A percentile compares a stretch with the other conserved stretches of the same genome.
Conservation (phyloP, 2,329 filamentous ascomycete species). For the Penicillium sp. region DNA sequence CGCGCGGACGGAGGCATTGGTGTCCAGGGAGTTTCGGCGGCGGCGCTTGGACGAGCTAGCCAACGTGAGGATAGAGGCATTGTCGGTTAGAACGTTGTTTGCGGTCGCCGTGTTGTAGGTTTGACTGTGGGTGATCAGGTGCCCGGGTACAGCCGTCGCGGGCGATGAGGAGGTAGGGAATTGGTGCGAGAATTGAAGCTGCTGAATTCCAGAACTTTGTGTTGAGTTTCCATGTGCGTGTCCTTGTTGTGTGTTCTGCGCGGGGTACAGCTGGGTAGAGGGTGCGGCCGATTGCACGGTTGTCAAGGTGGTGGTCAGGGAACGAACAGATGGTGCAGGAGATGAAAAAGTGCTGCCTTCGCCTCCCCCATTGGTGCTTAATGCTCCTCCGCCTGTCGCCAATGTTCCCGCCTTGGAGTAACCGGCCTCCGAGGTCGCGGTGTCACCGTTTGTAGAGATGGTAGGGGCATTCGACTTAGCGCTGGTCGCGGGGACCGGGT, state of each 20-base stretch:
- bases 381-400: constrained; percentile 59
- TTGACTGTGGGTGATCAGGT: constrained; percentile 52
- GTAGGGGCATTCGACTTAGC: constrained; percentile 75
- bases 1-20: constrained; percentile 65
- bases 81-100: constrained; percentile 63
- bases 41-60: constrained; percentile 64
- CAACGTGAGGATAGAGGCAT: constrained; percentile 64
- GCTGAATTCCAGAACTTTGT: constrained; percentile 38
- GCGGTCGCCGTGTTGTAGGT: constrained; percentile 62
- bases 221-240: constrained; percentile 35
- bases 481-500: constrained; percentile 59
- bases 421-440: constrained; percentile 69
- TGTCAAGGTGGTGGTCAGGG: constrained; percentile 63
- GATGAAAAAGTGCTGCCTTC: constrained; percentile 66
- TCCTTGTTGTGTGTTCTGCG: constrained; percentile 31
- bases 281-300: constrained; percentile 63
- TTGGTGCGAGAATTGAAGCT: constrained; percentile 59
- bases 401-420: constrained; percentile 80
- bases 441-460: constrained; percentile 78
- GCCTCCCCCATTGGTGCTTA: constrained; percentile 65
- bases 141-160: constrained; percentile 60
- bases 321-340: constrained; percentile 62
- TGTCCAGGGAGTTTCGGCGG: constrained; percentile 62
- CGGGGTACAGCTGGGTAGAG: constrained; percentile 45
- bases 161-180: constrained; percentile 54